Conservation (phyloP, 2,329 filamentous ascomycete species). For the Xylariomycetidae sp. region DNA sequence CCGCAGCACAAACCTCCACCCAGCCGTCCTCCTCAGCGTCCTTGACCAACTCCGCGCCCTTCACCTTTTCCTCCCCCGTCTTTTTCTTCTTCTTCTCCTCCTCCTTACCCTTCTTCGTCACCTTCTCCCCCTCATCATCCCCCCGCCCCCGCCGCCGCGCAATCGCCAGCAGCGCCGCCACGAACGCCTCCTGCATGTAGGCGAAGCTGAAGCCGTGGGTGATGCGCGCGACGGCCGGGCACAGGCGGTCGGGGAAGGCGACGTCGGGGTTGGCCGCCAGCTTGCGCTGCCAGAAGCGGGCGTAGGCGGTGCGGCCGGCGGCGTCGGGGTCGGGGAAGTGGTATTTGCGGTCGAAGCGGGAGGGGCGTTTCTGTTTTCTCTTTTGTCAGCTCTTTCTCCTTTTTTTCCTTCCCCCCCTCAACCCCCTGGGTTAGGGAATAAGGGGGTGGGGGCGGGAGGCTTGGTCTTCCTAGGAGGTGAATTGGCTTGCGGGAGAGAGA, state of each 20-base stretch:
- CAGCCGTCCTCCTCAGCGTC: constrained; percentile 31
- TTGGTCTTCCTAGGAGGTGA: no score
- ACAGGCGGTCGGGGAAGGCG: constrained; percentile 54
- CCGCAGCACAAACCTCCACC: constrained; percentile 23
- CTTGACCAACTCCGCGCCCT: constrained; percentile 21
- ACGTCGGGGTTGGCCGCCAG: constrained; percentile 50
- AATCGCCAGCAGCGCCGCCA: constrained; percentile 55
- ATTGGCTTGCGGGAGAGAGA: no score
- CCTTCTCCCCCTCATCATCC: no score
- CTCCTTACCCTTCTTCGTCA: constrained; percentile 11
- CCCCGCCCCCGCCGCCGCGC: constrained; percentile 32
- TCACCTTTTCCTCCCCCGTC: constrained; percentile 17
- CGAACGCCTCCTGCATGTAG: constrained; percentile 65
- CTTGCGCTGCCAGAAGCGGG: constrained; percentile 56
- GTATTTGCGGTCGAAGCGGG: constrained; percentile 62
- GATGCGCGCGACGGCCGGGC: constrained; percentile 52
- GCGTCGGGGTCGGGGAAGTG: constrained; percentile 52
- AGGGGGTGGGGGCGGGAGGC: neutral
- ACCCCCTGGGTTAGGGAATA: neutral
- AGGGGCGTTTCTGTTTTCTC: constrained; percentile 50
- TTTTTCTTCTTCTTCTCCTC: no score
- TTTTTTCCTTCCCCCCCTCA: no score
- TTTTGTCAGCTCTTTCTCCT: neutral
- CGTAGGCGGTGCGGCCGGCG: constrained; percentile 52
- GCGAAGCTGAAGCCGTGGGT: constrained; percentile 63